Conservation (phyloP, 148 eudicot species). For the Rheum nobile region DNA sequence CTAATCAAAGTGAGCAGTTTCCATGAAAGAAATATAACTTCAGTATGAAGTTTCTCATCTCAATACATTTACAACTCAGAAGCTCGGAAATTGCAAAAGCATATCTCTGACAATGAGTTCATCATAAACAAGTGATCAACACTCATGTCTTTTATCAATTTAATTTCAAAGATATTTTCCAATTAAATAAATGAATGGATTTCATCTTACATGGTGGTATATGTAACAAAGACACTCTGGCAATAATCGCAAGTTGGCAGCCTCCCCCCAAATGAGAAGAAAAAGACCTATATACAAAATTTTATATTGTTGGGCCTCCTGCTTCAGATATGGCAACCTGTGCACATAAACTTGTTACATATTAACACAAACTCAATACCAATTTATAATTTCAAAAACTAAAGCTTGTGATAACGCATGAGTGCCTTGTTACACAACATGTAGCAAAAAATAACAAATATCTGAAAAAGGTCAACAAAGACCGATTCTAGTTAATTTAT, state of each 20-base stretch:
- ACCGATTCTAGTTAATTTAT: neutral
- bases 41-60: neutral
- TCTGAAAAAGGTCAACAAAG: neutral
- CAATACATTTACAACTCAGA: neutral
- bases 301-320: conserved; percentile 91
- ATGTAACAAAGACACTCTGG: conserved; percentile 96
- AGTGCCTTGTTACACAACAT: neutral
- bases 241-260: conserved; percentile 87
- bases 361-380: neutral
- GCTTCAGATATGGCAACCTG: conserved; percentile 87
- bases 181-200: neutral
- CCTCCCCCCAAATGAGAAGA: conserved; percentile 99
- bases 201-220: conserved; percentile 89
- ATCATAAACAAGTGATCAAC: neutral
- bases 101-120: neutral
- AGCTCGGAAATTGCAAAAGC: neutral
- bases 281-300: conserved; percentile 74
- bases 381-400: neutral
- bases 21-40: too few species aligned
- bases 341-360: conserved; percentile 14
- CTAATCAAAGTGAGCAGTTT: neutral
- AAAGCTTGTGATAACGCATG: neutral
- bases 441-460: neutral
- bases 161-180: neutral
- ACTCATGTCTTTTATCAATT: neutral